Evolutionary conservation across 345 rosid genomes (phyloP).

Genomic region (Moricandia moricandioides): DNA sequence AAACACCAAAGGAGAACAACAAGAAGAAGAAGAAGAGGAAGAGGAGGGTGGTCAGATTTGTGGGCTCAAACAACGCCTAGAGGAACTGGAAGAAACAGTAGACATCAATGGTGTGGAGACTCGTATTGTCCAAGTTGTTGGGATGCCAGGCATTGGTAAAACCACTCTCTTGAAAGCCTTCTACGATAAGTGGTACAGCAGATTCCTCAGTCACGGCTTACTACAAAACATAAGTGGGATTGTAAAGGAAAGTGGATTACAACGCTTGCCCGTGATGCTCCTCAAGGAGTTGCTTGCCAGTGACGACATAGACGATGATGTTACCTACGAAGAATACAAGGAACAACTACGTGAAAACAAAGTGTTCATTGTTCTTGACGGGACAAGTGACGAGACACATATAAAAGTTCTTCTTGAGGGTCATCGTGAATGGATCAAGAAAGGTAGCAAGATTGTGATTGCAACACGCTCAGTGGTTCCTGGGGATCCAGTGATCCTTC

Average conservation of each 20-base stretch:
- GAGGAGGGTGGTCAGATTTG: background rate
- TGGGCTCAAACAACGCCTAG: constrained; percentile 13
- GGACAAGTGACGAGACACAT: background rate
- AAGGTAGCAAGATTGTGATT: constrained; percentile 29
- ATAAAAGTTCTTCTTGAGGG: background rate
- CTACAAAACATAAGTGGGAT: background rate
- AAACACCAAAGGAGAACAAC: background rate
- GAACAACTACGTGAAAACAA: background rate
- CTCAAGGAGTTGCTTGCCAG: background rate
- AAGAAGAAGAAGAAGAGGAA: background rate
- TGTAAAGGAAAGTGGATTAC: background rate
- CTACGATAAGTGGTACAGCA: background rate
- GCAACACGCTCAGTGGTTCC: constrained; percentile 7
- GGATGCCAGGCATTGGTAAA: constrained; percentile 18
- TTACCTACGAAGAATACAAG: background rate
- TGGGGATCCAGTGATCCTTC: background rate
- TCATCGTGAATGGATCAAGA: background rate
- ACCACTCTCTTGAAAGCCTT: background rate
- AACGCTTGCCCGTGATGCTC: constrained; percentile 10
- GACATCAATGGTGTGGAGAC: background rate
- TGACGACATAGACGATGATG: background rate
- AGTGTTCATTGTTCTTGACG: constrained; percentile 23
- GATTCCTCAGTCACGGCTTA: background rate
- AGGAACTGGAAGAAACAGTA: constrained; percentile 4
- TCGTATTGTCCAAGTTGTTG: constrained; percentile 14